Conservation (phyloP, 352 stramenopile genomes). For the Phytophthora rubi region DNA sequence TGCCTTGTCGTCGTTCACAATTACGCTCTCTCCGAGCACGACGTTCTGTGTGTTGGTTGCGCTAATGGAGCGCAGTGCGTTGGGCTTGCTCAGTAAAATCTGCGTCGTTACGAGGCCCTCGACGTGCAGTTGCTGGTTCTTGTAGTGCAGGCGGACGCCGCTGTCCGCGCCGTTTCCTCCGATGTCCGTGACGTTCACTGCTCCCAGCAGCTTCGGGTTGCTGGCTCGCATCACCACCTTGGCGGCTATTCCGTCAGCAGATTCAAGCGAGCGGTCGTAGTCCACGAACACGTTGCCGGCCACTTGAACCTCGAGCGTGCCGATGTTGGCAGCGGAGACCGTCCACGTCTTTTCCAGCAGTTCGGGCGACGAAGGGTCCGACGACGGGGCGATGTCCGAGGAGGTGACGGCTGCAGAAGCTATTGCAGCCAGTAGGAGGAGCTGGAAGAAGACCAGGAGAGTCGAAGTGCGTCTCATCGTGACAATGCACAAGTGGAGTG, state of each 20-base stretch:
- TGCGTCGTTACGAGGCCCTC: slow-evolving; percentile 45
- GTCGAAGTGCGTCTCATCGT: slow-evolving; percentile 13
- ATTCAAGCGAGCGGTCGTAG: slow-evolving; percentile 34
- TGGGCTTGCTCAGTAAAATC: slow-evolving; percentile 33
- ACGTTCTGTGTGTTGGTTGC: slow-evolving; percentile 29
- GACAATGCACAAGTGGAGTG: slow-evolving; percentile 11
- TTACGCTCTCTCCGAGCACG: slow-evolving; percentile 37
- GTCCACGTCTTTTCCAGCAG: slow-evolving; percentile 46
- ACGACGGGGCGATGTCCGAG: slow-evolving; percentile 11
- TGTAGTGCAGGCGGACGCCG: slow-evolving; percentile 48
- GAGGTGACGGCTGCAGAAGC: slow-evolving; percentile 11
- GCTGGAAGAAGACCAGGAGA: background rate
- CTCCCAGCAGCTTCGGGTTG: slow-evolving; percentile 29
- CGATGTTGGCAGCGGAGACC: slow-evolving; percentile 27
- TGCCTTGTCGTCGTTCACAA: slow-evolving; percentile 36
- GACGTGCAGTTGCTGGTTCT: slow-evolving; percentile 44
- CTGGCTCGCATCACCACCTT: slow-evolving; percentile 42
- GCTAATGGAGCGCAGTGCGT: slow-evolving; percentile 26
- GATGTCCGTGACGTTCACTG: slow-evolving; percentile 33
- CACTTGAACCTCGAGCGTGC: slow-evolving; percentile 36
- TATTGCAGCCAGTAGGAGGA: slow-evolving; percentile 9
- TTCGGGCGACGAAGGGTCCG: slow-evolving; percentile 5
- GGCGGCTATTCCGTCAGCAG: slow-evolving; percentile 21
- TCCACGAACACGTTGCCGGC: slow-evolving; percentile 53
- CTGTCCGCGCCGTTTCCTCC: slow-evolving; percentile 26